These are phyloP conservation scores for Cyberlindnera suaveolens DNA, from an alignment of 805 yeast genomes.

Conservation along the genomic window DNA sequence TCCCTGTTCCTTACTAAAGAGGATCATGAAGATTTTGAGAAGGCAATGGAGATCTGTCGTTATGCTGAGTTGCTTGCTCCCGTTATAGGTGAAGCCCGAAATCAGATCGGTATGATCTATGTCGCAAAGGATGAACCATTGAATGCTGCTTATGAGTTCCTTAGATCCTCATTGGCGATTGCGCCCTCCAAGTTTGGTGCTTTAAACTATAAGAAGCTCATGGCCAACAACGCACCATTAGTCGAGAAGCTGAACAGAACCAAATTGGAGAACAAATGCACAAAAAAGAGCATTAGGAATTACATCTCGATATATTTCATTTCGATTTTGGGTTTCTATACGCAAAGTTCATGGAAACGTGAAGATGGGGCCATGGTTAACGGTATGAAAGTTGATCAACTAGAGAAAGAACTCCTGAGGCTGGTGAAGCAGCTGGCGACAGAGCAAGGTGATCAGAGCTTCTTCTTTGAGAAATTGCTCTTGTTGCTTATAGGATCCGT, in stretches of 20 bases:
- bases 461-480: constrained; percentile 28
- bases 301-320: constrained; percentile 22
- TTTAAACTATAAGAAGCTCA: constrained; percentile 28
- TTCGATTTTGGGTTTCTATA: constrained; percentile 35
- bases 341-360: constrained; percentile 35
- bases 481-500: constrained; percentile 34
- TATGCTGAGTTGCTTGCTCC: constrained; percentile 55
- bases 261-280: constrained; percentile 10
- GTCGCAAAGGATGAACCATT: constrained; percentile 28
- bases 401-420: constrained; percentile 30
- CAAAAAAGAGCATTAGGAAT: constrained; percentile 11
- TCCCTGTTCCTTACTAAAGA: constrained; percentile 27
- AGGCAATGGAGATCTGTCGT: constrained; percentile 41
- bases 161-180: constrained; percentile 39
- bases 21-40: constrained; percentile 35
- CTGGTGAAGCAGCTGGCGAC: constrained; percentile 14
- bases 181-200: constrained; percentile 33
- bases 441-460: constrained; percentile 6
- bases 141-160: constrained; percentile 36
- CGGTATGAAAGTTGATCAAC: constrained; percentile 23
- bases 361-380: constrained; percentile 21
- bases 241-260: constrained; percentile 23
- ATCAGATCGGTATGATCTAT: constrained; percentile 51
- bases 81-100: constrained; percentile 61
- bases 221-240: constrained; percentile 24